Base-by-base conservation (phyloP, 768 basidiomycete species). In the Pulveroboletus ravenelii region DNA sequence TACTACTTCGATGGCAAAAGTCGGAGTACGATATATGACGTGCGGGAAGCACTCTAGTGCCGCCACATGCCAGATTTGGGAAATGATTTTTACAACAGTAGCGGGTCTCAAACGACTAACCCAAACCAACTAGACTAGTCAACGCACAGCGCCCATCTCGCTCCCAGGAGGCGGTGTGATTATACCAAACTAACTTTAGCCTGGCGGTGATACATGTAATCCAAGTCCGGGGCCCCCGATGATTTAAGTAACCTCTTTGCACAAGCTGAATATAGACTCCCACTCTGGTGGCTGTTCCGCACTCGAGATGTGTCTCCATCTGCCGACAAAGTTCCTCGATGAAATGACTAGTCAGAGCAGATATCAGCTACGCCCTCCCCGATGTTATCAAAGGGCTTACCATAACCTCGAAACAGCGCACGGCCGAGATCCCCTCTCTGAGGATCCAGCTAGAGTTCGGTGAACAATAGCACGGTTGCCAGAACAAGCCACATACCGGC, bases 191-290 rank as follows among this genome's bases (percentile, higher is more conserved):
- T 27, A 27, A 27, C 25, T 6, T 27, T 6, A 6, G 25, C 6
- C 25, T 27, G 36, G n/a, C n/a, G n/a, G 53, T 44, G 10, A 5
- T 39, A 10, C 35, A 47, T 54, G 40, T 44, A 40, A 37, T 37
- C 30, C 40, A 46, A 14, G 34, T 41, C 25, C 25, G 6, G 23
- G 23, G 35, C 30, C 49, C 52, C 59, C 40, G 30, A 30, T 43
- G 27, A 55, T 42, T 57, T 27, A 27, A 27, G 25, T 54, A 46
- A 70, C 59, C 45, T 70, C 66, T 60, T 74, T 77, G 52, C 73
- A 75, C 27, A 81, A 57, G 42, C 77, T 78, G 55, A 81, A 82
- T n/a, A 73, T 68, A 2, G 74, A 76, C 55, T 80, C 80, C 73
- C 75, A 79, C 37, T 66, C 70, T 0, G 75, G 67, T 3, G 71